These are phyloP conservation scores for Rhododendron henanense DNA, from an alignment of 148 eudicot species.

Conservation along the genomic window DNA sequence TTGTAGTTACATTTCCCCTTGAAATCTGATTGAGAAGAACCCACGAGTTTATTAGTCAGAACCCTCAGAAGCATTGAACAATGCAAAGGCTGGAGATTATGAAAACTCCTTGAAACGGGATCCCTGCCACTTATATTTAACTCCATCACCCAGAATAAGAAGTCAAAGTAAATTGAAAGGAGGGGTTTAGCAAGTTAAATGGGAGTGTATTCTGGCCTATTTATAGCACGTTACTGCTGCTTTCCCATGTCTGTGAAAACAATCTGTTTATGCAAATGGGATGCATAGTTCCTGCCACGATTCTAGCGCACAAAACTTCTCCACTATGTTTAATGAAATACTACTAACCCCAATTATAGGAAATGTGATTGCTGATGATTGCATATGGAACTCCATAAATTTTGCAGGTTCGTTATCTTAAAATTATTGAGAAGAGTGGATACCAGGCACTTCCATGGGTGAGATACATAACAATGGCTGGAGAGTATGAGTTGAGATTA, in stretches of 20 bases:
- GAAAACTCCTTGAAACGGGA: neutral
- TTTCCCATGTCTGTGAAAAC: neutral
- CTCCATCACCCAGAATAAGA: neutral
- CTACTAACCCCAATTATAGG: neutral
- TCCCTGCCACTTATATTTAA: neutral
- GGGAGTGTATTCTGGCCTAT: neutral
- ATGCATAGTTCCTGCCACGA: neutral
- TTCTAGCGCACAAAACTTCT: neutral
- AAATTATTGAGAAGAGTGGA: conserved; percentile 12
- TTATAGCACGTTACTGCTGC: neutral
- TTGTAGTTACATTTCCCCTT: neutral
- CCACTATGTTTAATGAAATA: neutral
- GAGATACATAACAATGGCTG: conserved; percentile 22
- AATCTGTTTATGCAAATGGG: neutral
- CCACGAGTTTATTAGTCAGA: neutral
- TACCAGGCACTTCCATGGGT: conserved; percentile 1
- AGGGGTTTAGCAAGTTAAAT: neutral
- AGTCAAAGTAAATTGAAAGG: too few species aligned
- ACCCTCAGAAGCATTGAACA: neutral
- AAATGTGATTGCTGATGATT: neutral
- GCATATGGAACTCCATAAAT: neutral
- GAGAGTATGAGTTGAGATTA: conserved; percentile 57
- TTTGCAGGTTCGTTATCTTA: conserved; percentile 52
- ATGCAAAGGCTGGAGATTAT: neutral
- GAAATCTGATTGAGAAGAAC: neutral